Evolutionary conservation across 2,329 filamentous ascomycete genomes (phyloP).

Genomic region (Aspergillus unguis): DNA sequence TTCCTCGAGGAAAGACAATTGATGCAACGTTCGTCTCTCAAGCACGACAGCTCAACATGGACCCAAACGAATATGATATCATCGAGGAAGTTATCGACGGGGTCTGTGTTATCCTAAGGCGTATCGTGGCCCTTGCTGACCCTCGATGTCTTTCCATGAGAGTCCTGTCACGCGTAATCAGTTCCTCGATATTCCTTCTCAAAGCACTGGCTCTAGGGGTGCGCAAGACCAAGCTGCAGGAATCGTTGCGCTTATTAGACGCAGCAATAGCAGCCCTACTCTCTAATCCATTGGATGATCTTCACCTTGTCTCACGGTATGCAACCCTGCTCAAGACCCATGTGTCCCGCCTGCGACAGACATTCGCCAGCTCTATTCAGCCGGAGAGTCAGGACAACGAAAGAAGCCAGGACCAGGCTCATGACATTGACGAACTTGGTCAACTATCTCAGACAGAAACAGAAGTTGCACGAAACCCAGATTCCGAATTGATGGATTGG

Average conservation of each 20-base stretch:
- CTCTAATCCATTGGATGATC: slow-evolving; percentile 39
- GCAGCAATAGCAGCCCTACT: background rate
- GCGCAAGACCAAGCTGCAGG: slow-evolving; percentile 1
- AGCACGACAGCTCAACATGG: slow-evolving; percentile 12
- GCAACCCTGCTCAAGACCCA: slow-evolving; percentile 1
- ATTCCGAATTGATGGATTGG: background rate
- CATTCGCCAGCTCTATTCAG: background rate
- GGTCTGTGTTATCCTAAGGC: slow-evolving; percentile 42
- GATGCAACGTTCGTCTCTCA: slow-evolving; percentile 6
- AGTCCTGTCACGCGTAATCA: slow-evolving; percentile 49
- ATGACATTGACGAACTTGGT: background rate
- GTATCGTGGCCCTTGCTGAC: slow-evolving; percentile 40
- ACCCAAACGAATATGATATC: slow-evolving; percentile 42
- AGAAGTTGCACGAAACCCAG: background rate
- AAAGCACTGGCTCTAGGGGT: slow-evolving; percentile 42
- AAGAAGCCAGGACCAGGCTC: background rate
- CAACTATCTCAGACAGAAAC: background rate
- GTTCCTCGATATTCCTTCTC: slow-evolving; percentile 50
- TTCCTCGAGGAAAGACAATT: slow-evolving; percentile 30
- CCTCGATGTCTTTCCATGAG: slow-evolving; percentile 48
- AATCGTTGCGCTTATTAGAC: slow-evolving; percentile 1
- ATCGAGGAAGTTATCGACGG: slow-evolving; percentile 50
- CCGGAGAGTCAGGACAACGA: background rate
- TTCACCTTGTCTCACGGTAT: slow-evolving; percentile 54
- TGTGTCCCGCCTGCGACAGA: slow-evolving; percentile 3